Evolutionary conservation across 1,284 basidiomycete genomes (phyloP).

Genomic region (Xerocomus minutiporus): DNA sequence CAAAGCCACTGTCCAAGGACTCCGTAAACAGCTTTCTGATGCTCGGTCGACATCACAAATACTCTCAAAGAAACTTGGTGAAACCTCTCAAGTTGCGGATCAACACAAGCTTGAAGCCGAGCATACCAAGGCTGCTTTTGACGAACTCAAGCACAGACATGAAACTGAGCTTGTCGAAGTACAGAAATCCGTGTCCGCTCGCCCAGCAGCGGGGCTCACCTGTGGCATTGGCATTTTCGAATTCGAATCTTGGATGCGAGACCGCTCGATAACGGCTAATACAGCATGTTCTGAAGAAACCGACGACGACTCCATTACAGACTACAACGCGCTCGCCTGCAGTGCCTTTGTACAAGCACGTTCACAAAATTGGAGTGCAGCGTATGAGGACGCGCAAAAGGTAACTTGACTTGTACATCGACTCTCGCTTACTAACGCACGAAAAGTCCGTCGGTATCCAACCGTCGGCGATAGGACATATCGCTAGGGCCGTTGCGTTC

Average conservation of each 20-base stretch:
- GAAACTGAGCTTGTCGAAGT: neutral
- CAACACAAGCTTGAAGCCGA: neutral
- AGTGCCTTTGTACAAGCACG: slow-evolving; percentile 3
- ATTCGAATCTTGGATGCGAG: slow-evolving; percentile 5
- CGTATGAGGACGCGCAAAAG: slow-evolving; percentile 4
- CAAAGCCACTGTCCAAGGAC: neutral
- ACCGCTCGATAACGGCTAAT: neutral
- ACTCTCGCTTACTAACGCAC: neutral
- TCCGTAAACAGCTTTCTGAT: slow-evolving; percentile 3
- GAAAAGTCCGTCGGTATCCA: slow-evolving; percentile 1
- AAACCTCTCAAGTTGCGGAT: slow-evolving; percentile 1
- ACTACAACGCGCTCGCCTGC: slow-evolving; percentile 6
- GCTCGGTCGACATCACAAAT: neutral
- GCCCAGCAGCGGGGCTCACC: neutral
- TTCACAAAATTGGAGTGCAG: slow-evolving; percentile 4
- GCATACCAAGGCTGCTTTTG: neutral
- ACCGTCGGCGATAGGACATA: slow-evolving; percentile 5
- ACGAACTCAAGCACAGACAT: neutral
- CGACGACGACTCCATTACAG: neutral
- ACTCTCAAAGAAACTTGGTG: neutral
- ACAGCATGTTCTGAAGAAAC: neutral
- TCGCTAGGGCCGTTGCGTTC: slow-evolving; percentile 4
- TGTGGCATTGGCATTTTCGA: neutral
- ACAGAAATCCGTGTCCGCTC: neutral
- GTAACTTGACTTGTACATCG: neutral